Evolutionary conservation across 352 stramenopile species (phyloP), one percentile per base, ranked within the genome.

Genomic region (Phytophthora agathidicida): DNA sequence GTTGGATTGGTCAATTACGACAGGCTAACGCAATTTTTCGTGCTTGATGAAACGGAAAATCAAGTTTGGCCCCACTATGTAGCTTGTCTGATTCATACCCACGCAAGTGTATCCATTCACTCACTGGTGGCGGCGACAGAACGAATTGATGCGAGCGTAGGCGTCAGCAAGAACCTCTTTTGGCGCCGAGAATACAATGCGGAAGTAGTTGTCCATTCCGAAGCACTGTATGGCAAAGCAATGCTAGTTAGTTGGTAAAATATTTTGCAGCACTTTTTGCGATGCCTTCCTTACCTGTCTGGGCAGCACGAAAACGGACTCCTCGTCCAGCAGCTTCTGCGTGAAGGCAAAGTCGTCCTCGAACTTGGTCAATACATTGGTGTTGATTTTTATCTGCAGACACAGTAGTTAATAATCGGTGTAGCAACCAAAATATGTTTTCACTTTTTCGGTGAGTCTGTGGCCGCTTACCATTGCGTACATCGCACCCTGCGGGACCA

Each of bases 291-390:
- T 36, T 51, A 88, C 77, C 62, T 82, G 84, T 32, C 96, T 96
- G 9, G 96, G 96, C 27, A 99, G 70, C 9, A 98, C 88, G 48
- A 98, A 95, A 7, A 99, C 87, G 30, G 94, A 97, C 67, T 99
- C 94, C 83, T 99, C 94, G 32, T 97, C 73, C 2, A 98, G 70
- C 8, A 99, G 77, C 61, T 94, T 89, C 60, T 93, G 83, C n/a
- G 91, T 96, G 46, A 98, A 98, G 51, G 96, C 91, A 6, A 97
- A 73, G 67, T 98, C 96, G 71, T 98, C 81, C 35, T 88, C 63
- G 61, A 98, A 92, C 37, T 83, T 88, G 14, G 80, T 83, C 28
- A 98, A 73, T 14, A 83, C 37, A 19, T 59, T 58, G 0, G 77
- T 80, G 57, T 94, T 76, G 36, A 98, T 69, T 68, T 85, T 68